Evolutionary conservation across 345 rosid species (phyloP).

Genomic region (Geranium rotundifolium): DNA sequence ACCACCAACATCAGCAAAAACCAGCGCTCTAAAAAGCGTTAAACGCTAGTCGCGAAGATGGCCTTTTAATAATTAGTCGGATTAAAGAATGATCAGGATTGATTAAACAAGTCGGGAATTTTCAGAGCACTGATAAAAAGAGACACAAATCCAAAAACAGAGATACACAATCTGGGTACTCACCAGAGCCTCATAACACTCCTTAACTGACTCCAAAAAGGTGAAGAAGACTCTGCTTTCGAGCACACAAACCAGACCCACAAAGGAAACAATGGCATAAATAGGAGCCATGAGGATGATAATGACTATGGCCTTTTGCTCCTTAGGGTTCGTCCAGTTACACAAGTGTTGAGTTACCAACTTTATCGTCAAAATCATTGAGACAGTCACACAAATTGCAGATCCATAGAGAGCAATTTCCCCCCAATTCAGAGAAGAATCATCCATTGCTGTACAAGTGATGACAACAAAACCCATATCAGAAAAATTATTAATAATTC

Average conservation of each 20-base stretch:
- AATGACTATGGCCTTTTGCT: slow-evolving; percentile 79
- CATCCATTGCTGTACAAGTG: slow-evolving; percentile 28
- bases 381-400: slow-evolving; percentile 43
- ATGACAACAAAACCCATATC: no score
- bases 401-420: slow-evolving; percentile 59
- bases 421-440: slow-evolving; percentile 34
- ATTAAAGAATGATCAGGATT: no score
- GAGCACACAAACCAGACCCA: slow-evolving; percentile 58
- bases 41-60: no score
- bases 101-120: no score
- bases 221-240: slow-evolving; percentile 77
- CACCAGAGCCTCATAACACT: slow-evolving; percentile 90
- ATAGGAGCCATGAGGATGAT: slow-evolving; percentile 93
- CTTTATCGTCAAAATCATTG: slow-evolving; percentile 67
- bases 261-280: slow-evolving; percentile 59
- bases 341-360: slow-evolving; percentile 72
- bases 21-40: no score
- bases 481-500: no score
- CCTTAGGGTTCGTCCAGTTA: slow-evolving; percentile 93
- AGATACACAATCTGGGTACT: no score
- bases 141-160: no score
- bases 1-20: no score
- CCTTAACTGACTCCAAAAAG: slow-evolving; percentile 75
- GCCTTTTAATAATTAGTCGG: no score
- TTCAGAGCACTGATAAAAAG: no score